Evolutionary conservation across 2,329 filamentous ascomycete species (phyloP).

Genomic region (Didymella glomerata): DNA sequence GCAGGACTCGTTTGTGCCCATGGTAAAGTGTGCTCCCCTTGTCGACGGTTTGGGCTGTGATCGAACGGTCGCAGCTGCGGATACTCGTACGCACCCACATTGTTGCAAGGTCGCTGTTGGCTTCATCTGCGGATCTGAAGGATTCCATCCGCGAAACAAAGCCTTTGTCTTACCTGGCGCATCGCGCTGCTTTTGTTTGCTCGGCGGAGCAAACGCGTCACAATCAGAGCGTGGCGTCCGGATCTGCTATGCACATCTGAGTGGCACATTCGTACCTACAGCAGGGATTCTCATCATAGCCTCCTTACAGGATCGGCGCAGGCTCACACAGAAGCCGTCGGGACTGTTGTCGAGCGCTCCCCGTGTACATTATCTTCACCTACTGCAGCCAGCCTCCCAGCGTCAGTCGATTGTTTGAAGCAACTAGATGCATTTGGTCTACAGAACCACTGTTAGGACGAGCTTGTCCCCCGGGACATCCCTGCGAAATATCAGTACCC

Average conservation of each 20-base stretch:
- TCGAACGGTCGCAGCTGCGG: no score
- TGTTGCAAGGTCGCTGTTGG: background rate
- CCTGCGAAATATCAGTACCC: background rate
- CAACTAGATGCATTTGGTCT: conserved; percentile 9
- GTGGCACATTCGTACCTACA: background rate
- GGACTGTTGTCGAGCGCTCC: background rate
- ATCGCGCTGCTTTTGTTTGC: conserved; percentile 1
- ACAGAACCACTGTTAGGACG: background rate
- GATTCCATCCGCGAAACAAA: background rate
- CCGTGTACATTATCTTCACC: background rate
- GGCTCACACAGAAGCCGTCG: background rate
- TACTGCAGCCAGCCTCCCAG: background rate
- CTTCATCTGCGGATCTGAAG: background rate
- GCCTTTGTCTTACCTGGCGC: background rate
- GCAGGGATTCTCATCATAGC: conserved; percentile 1
- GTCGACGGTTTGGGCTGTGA: no score
- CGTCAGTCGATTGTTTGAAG: conserved; percentile 1
- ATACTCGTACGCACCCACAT: background rate
- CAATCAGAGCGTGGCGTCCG: background rate
- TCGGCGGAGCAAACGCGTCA: background rate
- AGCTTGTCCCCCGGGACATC: background rate
- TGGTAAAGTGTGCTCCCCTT: no score
- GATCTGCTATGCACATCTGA: background rate
- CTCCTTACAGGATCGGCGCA: background rate
- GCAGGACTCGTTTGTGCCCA: no score